These are phyloP conservation scores for Clarireedia monteithiana DNA, from an alignment of 2,329 filamentous ascomycete species.

Conservation along the genomic window DNA sequence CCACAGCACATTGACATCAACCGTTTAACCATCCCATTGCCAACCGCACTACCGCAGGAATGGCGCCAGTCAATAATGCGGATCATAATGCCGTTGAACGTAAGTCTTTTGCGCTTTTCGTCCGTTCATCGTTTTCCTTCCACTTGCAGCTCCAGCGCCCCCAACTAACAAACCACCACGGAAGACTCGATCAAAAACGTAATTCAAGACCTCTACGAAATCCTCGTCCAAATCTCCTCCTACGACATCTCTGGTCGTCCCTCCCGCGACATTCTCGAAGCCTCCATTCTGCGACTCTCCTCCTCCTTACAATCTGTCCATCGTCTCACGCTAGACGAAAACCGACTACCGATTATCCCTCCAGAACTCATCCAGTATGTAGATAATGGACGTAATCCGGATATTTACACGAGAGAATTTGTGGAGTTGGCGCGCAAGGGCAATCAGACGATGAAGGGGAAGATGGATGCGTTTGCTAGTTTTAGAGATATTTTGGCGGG, in stretches of 20 bases:
- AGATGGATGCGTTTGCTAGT: constrained; percentile 49
- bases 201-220: constrained; percentile 55
- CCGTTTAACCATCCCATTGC: background rate
- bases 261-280: constrained; percentile 45
- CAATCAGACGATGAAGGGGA: constrained; percentile 61
- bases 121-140: no score
- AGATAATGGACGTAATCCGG: constrained; percentile 63
- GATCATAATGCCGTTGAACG: constrained; percentile 4
- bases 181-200: constrained; percentile 46
- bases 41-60: background rate
- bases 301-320: constrained; percentile 9
- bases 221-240: constrained; percentile 54
- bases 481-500: constrained; percentile 55
- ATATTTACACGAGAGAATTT: constrained; percentile 68
- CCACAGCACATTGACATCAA: background rate
- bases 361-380: constrained; percentile 61
- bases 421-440: constrained; percentile 58
- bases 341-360: constrained; percentile 44
- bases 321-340: constrained; percentile 30
- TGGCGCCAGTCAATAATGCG: constrained; percentile 4
- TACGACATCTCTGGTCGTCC: constrained; percentile 48
- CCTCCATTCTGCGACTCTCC: constrained; percentile 13
- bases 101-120: background rate
- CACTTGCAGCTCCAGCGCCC: background rate
- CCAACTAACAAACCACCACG: background rate